phyloP scores from a whole-genome alignment of 176 grass and related monocot genomes.

The Oryza glumipatula region DNA sequence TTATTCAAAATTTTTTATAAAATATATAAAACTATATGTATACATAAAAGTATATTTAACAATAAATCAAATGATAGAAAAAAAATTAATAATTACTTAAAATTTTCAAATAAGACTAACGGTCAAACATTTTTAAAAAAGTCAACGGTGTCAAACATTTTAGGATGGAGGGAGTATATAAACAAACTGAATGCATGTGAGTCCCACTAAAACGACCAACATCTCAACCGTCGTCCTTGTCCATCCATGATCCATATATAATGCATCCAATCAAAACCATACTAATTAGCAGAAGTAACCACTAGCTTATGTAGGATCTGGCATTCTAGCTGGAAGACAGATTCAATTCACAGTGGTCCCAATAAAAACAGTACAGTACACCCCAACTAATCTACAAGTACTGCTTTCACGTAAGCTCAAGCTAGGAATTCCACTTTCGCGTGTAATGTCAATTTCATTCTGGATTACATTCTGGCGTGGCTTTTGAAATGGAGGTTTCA shows the following conservation, averaged over 20 bases:
- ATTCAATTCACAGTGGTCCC: neutral
- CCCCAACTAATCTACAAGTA: neutral
- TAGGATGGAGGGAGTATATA: neutral
- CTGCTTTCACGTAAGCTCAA: neutral
- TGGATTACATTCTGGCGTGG: neutral
- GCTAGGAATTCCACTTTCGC: neutral
- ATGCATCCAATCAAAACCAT: neutral
- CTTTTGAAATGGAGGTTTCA: neutral
- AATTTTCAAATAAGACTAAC: no score
- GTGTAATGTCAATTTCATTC: neutral
- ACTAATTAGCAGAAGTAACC: neutral
- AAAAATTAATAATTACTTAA: no score
- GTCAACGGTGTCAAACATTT: no score
- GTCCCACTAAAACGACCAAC: neutral
- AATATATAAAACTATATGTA: no score
- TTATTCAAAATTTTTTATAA: no score
- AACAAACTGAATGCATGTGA: neutral
- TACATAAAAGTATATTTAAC: no score
- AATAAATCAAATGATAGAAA: no score
- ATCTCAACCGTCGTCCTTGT: neutral
- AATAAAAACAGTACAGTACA: neutral
- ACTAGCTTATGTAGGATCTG: neutral
- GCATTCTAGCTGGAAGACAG: neutral
- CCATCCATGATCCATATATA: neutral
- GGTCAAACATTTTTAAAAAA: no score